Conservation (phyloP, 106 monocot species). For the Dendrobium officinale region DNA sequence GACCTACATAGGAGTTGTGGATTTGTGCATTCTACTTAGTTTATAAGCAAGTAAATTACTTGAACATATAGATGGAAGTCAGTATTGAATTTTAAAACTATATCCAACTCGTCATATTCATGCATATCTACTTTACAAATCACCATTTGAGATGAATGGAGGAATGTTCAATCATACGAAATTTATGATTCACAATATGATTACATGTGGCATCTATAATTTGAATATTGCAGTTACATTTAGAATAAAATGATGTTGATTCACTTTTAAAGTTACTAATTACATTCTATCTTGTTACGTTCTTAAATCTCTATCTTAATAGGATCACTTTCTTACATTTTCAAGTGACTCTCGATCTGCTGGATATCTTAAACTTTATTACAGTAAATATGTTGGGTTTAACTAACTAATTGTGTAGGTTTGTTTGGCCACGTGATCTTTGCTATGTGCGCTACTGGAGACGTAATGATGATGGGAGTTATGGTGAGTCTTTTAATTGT, state of each 20-base stretch:
- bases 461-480: constrained; percentile 97
- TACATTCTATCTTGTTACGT: neutral
- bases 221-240: too few species aligned
- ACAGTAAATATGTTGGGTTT: neutral
- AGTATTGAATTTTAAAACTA: neutral
- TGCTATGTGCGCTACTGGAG: constrained; percentile 99
- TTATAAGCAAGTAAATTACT: neutral
- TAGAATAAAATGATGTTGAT: neutral
- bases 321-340: neutral
- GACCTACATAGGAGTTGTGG: too few species aligned
- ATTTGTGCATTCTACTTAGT: neutral
- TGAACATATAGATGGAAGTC: neutral
- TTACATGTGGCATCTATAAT: too few species aligned
- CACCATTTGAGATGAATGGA: neutral
- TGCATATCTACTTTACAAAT: neutral
- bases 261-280: neutral
- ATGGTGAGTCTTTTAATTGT: constrained; percentile 44
- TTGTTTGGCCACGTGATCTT: constrained; percentile 97
- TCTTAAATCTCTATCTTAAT: neutral
- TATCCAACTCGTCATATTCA: neutral
- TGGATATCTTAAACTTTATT: neutral
- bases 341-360: neutral
- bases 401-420: constrained; percentile 33
- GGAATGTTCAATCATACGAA: neutral
- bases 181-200: neutral